Evolutionary conservation across 2,329 filamentous ascomycete genomes (phyloP), one percentile per base, ranked within the genome.

Genomic region (Albophoma yamanashiensis): DNA sequence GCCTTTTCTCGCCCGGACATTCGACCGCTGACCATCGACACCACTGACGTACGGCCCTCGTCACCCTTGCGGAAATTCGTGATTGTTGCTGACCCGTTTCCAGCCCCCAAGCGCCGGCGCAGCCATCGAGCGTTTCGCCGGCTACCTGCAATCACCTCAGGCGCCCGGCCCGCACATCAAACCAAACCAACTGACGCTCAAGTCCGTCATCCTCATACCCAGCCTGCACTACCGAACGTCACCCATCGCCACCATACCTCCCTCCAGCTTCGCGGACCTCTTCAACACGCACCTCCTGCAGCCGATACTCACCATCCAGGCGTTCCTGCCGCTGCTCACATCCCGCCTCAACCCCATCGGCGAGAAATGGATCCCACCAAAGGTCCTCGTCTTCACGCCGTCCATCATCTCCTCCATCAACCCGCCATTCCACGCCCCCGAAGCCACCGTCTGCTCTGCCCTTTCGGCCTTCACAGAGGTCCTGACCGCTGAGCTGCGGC

Each of bases 201-300:
- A 87, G 61, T 89, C 91, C 43, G 79, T 97, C 59, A 84, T 99
- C 59, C 78, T 97, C 64, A 88, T 96, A 31, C 93, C 93, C 2
- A 89, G 88, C 31, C 79, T 88, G 31, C 86, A 89, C 69, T 95
- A 92, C 72, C 88, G 91, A 58, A 87, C 88, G 34, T 91, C 89
- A 4, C 89, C 91, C 25, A 89, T 97, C 63, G 91, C 92, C 63
- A 92, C 91, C 4, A 88, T 97, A 61, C 86, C 90, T 8, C 87
- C 91, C 0, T 89, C 90, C 38, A 87, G 85, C 67, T 94, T 96
- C 78, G 90, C 91, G 64, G 91, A 97, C 70, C 88, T 92, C 40
- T 86, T 97, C 72, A 96, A 97, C 73, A 93, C 91, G 20, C 92
- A 96, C 69, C 83, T 99, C 15, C 82, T 97, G 59, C 89, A 92